These are phyloP conservation scores for Tubosaeta sp. DNA, from an alignment of 768 basidiomycete species.

Conservation along the genomic window DNA sequence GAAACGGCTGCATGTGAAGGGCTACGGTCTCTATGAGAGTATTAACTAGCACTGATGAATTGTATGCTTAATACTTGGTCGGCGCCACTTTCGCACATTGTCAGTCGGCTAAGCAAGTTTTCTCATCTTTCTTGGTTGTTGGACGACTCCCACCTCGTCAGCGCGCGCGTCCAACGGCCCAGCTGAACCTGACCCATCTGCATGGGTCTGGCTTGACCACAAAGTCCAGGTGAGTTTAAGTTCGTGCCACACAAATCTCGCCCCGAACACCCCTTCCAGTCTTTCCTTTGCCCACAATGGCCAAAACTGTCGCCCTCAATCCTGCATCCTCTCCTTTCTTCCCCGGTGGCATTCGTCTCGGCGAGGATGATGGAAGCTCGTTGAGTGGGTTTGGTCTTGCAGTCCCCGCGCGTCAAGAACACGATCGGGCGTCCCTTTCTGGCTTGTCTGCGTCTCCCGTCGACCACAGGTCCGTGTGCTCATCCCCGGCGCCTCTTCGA, in stretches of 20 bases:
- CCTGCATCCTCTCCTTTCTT: conserved; percentile 84
- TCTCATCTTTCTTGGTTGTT: neutral
- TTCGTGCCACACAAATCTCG: neutral
- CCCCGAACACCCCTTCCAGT: conserved; percentile 3
- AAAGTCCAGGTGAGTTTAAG: conserved; percentile 22
- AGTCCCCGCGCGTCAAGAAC: conserved; percentile 43
- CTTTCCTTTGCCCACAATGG: conserved; percentile 44
- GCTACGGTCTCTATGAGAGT: conserved; percentile 11
- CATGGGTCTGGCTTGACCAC: conserved; percentile 27
- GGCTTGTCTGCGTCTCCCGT: conserved; percentile 56
- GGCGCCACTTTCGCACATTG: conserved; percentile 8
- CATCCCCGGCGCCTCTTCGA: conserved; percentile 49
- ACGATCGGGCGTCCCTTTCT: conserved; percentile 47
- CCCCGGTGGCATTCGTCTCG: conserved; percentile 55
- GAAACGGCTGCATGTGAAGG: conserved; percentile 12
- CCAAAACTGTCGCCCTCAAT: conserved; percentile 73
- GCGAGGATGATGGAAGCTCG: conserved; percentile 47
- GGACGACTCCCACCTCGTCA: conserved; percentile 12
- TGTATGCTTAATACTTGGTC: neutral
- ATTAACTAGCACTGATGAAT: conserved; percentile 7
- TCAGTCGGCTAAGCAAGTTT: conserved; percentile 1
- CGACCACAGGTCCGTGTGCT: conserved; percentile 63
- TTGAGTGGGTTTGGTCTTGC: conserved; percentile 41
- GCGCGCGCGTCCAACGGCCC: conserved; percentile 6
- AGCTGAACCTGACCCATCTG: conserved; percentile 11